Percentiles rank a stretch among this genome's conserved stretches.
Conservation (phyloP, 192 early-diverging fungal genomes). For the Podila epicladia region DNA sequence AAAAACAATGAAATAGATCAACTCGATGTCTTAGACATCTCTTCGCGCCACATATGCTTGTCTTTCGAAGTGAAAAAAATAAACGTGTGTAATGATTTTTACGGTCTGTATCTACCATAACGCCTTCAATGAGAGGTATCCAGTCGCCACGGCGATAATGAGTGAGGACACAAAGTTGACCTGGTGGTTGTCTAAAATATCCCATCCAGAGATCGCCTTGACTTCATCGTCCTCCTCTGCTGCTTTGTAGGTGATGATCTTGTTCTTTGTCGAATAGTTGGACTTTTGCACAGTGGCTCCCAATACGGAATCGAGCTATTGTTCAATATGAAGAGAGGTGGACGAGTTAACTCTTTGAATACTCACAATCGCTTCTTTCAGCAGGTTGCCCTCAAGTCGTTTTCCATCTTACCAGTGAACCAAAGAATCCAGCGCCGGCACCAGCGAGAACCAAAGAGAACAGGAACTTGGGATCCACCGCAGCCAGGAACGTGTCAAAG, state of each 20-base stretch:
- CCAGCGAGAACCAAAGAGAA: conserved; percentile 60
- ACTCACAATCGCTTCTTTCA: background rate
- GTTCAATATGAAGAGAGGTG: background rate
- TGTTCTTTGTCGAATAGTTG: conserved; percentile 73
- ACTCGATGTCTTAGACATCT: background rate
- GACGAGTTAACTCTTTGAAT: background rate
- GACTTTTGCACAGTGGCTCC: conserved; percentile 85
- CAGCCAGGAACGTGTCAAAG: conserved; percentile 35
- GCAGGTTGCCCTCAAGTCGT: background rate
- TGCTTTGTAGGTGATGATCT: conserved; percentile 60
- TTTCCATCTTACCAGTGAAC: conserved; percentile 70
- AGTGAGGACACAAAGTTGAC: conserved; percentile 79
- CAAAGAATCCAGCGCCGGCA: conserved; percentile 72
- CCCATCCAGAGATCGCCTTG: conserved; percentile 68
- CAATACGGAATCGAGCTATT: conserved; percentile 82
- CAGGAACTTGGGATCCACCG: conserved; percentile 36
- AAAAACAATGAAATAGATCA: background rate
- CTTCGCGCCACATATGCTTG: too few relatives aligned
- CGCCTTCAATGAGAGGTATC: conserved; percentile 42
- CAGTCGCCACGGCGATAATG: conserved; percentile 57
- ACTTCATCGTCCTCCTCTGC: conserved; percentile 55
- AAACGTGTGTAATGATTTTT: too few relatives aligned
- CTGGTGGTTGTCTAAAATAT: conserved; percentile 86
- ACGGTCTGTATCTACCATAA: conserved; percentile 6
- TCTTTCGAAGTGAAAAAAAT: too few relatives aligned